Base-by-base conservation (phyloP, 768 basidiomycete species). In the Leucocoprinus sp. region DNA sequence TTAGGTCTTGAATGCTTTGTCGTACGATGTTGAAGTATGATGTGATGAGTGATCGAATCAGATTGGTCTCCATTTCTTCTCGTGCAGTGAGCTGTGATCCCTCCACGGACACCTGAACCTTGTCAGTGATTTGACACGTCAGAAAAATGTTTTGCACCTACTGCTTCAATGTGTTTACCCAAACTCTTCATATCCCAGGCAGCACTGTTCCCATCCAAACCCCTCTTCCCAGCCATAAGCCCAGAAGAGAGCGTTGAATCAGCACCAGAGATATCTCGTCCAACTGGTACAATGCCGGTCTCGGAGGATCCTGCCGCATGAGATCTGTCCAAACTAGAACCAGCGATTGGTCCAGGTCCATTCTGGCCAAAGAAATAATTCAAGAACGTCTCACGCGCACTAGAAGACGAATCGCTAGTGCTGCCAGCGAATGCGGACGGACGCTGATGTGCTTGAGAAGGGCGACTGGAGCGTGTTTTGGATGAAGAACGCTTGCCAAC, bases 151-250 rank as follows among this genome's bases (percentile, higher is more conserved):
- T 15, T 42, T 14, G 40, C 15, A 79, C 89, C 74, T 57, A 97
- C 93, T 52, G 93, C 89, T 64, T 99, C 96, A 49, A 99, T 88
- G 58, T 99, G 96, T 65, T 86, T 93, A 34, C 93, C 92, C 42
- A 98, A 71, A 58, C 92, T 96, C 74, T 92, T 97, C 96, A 99
- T 99, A 61, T 98, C 96, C 62, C 82, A 97, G 37, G 88, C 93
- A 45, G 93, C 86, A 55, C 74, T 85, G 60, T 71, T 85, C 38
- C 71, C 84, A 54, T 93, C 88, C 39, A 87, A 60, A 8, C 71
- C 68, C 41, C 76, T 67, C 64, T 79, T 83, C 11, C 78, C 75
- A 15, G 77, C 76, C 76, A 86, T 72, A 21, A 87, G 59, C 3
- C 85, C 84, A 11, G 74, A 65, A 24, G 74, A 70, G 37, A 78